Evolutionary conservation across 495 filamentous ascomycete genomes (phyloP), one percentile per base, ranked within the genome.

Genomic region (Penicillium cinerascens): DNA sequence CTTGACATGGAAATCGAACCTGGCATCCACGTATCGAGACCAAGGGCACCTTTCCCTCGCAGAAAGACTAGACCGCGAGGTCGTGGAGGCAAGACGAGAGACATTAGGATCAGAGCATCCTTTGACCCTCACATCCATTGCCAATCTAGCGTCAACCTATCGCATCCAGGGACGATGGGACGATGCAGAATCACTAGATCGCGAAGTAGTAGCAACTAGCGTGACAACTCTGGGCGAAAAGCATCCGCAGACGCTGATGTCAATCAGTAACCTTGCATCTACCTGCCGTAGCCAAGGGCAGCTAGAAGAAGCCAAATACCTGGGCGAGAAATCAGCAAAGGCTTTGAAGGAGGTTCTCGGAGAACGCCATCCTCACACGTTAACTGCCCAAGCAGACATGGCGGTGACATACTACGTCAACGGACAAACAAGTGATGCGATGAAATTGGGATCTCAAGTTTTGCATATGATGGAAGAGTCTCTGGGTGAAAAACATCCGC

Each of bases 331-430:
- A 37, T 52, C 61, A 23, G 47, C 66, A 18, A 18, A 49, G 3
- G 57, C 27, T 7, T 42, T 51, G 22, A 60, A 60, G 39, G 56
- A 54, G 16, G 50, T 54, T 22, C 58, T 61, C 6, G 74, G 78
- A 15, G 51, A 52, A 10, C 57, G 70, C 10, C 66, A 78, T 63
- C 70, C 69, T 15, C n/a, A 61, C n/a, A 78, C 75, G 6, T 39
- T 70, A 9, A 56, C 51, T 11, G 59, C 52, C 10, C 61, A 69
- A 55, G 52, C 44, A 18, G 46, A 43, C 20, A 51, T 74, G 5
- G 63, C 64, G 5, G 22, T 44, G 22, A 60, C 50, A 5, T 72
- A 67, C 47, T 54, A 42, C 27, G 36, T 17, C 15, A 55, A 66
- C 41, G 37, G 63, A 64, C 23, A 65, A 21, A 27, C 39, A 4